A percentile compares a stretch with the other conserved stretches of the same genome.
These are phyloP conservation scores for Cucumis melo DNA, from an alignment of 306 rosid species.

Conservation along the genomic window DNA sequence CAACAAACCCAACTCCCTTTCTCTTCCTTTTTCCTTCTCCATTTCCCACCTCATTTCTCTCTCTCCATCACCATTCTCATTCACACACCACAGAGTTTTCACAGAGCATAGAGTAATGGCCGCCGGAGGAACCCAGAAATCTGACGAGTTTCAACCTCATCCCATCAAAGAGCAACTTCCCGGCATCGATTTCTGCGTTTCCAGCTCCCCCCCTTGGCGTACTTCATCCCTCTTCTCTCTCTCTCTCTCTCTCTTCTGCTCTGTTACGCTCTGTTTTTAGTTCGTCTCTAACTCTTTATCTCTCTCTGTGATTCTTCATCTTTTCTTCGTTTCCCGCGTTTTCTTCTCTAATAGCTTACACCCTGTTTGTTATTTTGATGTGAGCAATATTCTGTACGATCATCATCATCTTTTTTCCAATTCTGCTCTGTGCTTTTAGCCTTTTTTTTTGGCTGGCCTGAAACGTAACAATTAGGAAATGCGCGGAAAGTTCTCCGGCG, in stretches of 20 bases:
- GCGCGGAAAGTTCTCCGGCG: background rate
- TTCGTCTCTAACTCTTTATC: background rate
- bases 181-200: conserved; percentile 58
- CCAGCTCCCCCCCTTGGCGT: conserved; percentile 78
- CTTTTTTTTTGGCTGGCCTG: background rate
- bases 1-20: background rate
- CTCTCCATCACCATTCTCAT: background rate
- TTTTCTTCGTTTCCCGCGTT: background rate
- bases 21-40: background rate
- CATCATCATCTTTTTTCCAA: background rate
- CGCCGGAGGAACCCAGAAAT: conserved; percentile 22
- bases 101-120: background rate
- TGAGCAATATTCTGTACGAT: background rate
- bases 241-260: background rate
- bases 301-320: background rate
- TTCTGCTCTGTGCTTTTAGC: background rate
- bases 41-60: background rate
- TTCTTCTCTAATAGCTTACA: too few relatives aligned
- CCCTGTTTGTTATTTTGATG: background rate
- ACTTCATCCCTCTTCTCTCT: background rate
- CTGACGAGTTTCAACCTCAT: conserved; percentile 55
- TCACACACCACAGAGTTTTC: too few relatives aligned
- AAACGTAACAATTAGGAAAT: background rate
- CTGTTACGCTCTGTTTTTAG: background rate
- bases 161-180: conserved; percentile 78